Percentiles rank a stretch among this genome's conserved stretches.
Conservation (phyloP, 257 asterid genomes). For the Solanum tarijense region DNA sequence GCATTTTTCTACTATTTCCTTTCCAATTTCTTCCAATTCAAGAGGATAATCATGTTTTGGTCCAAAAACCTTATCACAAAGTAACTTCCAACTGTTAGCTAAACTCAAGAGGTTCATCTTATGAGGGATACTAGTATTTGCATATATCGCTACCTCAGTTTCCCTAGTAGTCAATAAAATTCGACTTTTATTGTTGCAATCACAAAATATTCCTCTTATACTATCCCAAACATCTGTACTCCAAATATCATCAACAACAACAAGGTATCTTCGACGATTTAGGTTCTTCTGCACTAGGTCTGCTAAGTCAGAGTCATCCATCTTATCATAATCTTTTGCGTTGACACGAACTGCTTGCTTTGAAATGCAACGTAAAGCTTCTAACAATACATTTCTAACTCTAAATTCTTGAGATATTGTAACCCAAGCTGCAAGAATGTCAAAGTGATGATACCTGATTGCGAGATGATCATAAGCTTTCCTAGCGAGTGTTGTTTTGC, state of each 20-base stretch:
- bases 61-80: background rate
- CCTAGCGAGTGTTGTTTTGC: no score
- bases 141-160: background rate
- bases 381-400: no score
- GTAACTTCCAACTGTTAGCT: background rate
- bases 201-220: background rate
- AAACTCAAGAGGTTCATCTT: background rate
- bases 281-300: background rate
- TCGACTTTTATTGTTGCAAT: background rate
- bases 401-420: no score
- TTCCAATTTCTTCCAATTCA: background rate
- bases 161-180: background rate
- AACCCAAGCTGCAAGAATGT: no score
- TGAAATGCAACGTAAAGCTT: no score
- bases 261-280: background rate
- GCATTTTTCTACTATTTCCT: background rate
- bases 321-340: background rate
- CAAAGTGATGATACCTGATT: no score
- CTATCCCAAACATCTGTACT: background rate
- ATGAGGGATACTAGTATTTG: background rate
- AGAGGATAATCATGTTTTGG: background rate
- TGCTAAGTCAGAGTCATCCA: background rate
- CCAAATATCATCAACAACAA: background rate
- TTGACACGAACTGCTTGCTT: no score
- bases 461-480: no score